These are phyloP conservation scores for Hypoxylon sp. DNA, from an alignment of 2,329 filamentous ascomycete species.

Conservation along the genomic window DNA sequence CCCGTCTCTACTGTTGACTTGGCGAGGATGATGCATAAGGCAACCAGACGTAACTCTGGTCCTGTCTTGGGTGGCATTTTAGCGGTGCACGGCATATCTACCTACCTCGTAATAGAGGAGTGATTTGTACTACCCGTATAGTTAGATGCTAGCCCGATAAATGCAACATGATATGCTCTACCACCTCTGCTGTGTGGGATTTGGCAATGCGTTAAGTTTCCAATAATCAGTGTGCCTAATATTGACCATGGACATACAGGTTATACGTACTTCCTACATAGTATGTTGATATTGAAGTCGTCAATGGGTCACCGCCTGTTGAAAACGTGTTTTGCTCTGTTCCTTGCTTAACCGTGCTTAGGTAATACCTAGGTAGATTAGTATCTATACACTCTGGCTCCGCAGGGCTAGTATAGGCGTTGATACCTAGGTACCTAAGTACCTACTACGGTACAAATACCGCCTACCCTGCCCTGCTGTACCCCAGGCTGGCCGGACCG, in stretches of 20 bases:
- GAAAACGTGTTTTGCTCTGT: not conserved
- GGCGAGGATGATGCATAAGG: slow-evolving; percentile 1
- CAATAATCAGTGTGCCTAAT: not conserved
- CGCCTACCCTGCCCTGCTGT: too few relatives aligned
- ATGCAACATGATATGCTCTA: slow-evolving; percentile 16
- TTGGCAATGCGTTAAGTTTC: not conserved
- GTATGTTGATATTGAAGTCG: not conserved
- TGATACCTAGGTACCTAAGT: too few relatives aligned
- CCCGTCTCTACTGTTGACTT: slow-evolving; percentile 17
- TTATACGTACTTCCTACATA: too few relatives aligned
- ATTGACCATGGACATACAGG: not conserved
- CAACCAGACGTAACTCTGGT: slow-evolving; percentile 1
- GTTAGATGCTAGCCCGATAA: slow-evolving; percentile 24
- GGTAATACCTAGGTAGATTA: not conserved
- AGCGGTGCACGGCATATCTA: slow-evolving; percentile 8
- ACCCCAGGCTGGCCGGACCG: slow-evolving; percentile 30
- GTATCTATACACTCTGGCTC: not conserved
- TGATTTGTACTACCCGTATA: not conserved
- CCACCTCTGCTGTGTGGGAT: not conserved
- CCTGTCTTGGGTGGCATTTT: not conserved
- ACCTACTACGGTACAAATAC: slow-evolving; percentile 17
- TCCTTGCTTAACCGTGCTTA: not conserved
- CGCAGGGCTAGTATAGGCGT: not conserved
- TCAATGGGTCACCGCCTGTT: slow-evolving; percentile 11
- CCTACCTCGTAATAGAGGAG: not conserved